Conservation (phyloP, 2,329 filamentous ascomycete genomes). For the Talaromyces sp. region DNA sequence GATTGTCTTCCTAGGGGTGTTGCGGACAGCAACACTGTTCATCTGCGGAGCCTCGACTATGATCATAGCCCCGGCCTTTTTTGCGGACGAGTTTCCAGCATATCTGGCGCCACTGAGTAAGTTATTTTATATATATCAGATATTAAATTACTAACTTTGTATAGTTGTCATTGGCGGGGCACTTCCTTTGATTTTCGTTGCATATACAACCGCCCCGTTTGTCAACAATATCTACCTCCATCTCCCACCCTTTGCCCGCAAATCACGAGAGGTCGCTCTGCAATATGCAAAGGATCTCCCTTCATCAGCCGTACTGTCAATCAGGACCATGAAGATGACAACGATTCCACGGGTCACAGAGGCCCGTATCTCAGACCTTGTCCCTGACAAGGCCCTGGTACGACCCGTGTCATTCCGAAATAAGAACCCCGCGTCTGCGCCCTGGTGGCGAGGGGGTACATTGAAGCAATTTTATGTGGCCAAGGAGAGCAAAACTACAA, state of each 20-base stretch:
- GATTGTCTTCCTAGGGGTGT: slow-evolving; percentile 63
- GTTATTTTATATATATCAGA: not conserved
- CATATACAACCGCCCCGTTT: slow-evolving; percentile 63
- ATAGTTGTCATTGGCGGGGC: slow-evolving; percentile 57
- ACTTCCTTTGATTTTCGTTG: slow-evolving; percentile 61
- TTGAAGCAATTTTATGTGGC: slow-evolving; percentile 36
- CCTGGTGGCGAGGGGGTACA: slow-evolving; percentile 35
- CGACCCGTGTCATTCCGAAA: slow-evolving; percentile 41
- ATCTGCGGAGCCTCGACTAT: slow-evolving; percentile 63
- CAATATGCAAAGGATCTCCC: slow-evolving; percentile 43
- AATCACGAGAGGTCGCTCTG: slow-evolving; percentile 48
- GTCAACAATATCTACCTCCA: slow-evolving; percentile 68
- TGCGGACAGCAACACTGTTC: slow-evolving; percentile 69
- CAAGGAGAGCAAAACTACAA: slow-evolving; percentile 34
- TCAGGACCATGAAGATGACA: slow-evolving; percentile 44
- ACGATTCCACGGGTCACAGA: slow-evolving; percentile 38
- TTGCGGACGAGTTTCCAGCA: slow-evolving; percentile 37
- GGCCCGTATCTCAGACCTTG: slow-evolving; percentile 40
- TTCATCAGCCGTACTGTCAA: slow-evolving; percentile 37
- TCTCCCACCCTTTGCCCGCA: slow-evolving; percentile 61
- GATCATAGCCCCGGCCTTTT: slow-evolving; percentile 59
- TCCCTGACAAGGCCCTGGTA: slow-evolving; percentile 27
- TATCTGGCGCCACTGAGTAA: slow-evolving; percentile 40
- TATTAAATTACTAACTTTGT: not conserved
- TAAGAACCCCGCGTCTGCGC: slow-evolving; percentile 28